Conservation (phyloP, 495 filamentous ascomycete species). For the Saxophila tyrrhenica region DNA sequence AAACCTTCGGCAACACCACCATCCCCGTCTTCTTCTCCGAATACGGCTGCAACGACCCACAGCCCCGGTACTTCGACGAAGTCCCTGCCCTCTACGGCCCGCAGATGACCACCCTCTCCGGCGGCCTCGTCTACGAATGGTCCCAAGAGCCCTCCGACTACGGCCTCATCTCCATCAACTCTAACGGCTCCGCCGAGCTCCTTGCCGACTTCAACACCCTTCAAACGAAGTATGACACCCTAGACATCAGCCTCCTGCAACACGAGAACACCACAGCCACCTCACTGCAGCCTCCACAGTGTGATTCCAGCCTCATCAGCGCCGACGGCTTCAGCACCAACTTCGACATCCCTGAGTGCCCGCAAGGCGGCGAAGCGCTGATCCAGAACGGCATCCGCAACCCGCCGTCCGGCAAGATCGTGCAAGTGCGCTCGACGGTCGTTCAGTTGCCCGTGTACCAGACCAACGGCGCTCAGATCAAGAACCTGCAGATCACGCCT, state of each 20-base stretch:
- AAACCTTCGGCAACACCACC: constrained; percentile 56
- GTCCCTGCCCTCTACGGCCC: constrained; percentile 66
- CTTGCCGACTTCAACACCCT: constrained; percentile 67
- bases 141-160: constrained; percentile 62
- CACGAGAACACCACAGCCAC: constrained; percentile 44
- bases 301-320: constrained; percentile 52
- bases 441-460: constrained; percentile 45
- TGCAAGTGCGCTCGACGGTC: constrained; percentile 42
- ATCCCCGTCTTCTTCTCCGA: constrained; percentile 94
- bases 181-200: constrained; percentile 52
- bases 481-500: constrained; percentile 41
- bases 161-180: constrained; percentile 61
- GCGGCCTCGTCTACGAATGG: constrained; percentile 84
- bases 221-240: constrained; percentile 56
- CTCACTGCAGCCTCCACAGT: constrained; percentile 43
- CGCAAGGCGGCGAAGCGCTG: constrained; percentile 40
- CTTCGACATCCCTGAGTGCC: constrained; percentile 58
- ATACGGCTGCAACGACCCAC: constrained; percentile 80
- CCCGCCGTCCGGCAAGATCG: constrained; percentile 45
- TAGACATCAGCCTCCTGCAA: constrained; percentile 56
- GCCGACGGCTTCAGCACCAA: constrained; percentile 52
- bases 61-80: constrained; percentile 74
- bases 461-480: constrained; percentile 41
- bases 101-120: constrained; percentile 74
- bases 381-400: constrained; percentile 48